Evolutionary conservation across 176 grass and related monocot species (phyloP).

Genomic region (Paspalum vaginatum): DNA sequence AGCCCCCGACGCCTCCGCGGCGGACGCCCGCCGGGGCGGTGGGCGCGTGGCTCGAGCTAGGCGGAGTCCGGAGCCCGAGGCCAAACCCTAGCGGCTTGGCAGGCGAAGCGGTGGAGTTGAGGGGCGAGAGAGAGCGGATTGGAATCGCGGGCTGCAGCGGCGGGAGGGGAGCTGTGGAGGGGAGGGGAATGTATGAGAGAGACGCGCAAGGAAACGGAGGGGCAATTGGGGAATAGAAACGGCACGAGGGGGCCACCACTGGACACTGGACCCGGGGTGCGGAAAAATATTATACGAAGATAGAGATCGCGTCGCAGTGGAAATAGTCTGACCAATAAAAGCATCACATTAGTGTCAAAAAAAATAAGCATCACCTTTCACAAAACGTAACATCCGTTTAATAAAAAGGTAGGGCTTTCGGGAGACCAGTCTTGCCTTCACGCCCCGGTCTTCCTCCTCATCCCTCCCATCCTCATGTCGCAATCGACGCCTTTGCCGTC

Average conservation of each 20-base stretch:
- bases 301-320: too few relatives aligned
- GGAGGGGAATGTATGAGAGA: not conserved
- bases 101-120: not conserved
- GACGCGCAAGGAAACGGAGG: not conserved
- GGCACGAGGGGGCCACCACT: not conserved
- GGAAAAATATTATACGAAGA: not conserved
- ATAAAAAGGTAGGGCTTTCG: too few relatives aligned
- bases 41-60: not conserved
- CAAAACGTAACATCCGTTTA: too few relatives aligned
- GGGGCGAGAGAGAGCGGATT: not conserved
- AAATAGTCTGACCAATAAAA: too few relatives aligned
- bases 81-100: constrained; percentile 30
- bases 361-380: too few relatives aligned
- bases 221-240: constrained; percentile 10
- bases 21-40: not conserved
- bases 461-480: too few relatives aligned
- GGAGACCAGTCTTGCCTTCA: too few relatives aligned
- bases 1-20: constrained; percentile 7
- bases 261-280: not conserved
- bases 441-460: too few relatives aligned
- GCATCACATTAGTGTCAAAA: too few relatives aligned
- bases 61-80: not conserved
- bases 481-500: too few relatives aligned
- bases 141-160: constrained; percentile 29
- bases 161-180: not conserved